Evolutionary conservation across 805 yeast genomes (phyloP), one percentile per base, ranked within the genome.

Genomic region (Kodamaea sagamina): DNA sequence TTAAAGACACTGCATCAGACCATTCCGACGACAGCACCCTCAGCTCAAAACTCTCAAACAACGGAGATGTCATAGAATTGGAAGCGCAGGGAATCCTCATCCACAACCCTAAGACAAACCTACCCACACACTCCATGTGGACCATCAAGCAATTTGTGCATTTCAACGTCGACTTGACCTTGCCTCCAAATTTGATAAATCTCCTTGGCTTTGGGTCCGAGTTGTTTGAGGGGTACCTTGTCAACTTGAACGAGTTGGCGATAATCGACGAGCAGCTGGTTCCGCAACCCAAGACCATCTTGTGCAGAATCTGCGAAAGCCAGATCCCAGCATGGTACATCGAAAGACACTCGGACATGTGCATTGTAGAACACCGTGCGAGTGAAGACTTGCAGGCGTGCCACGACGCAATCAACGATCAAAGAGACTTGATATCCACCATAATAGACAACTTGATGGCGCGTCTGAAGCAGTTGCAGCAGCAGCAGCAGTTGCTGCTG

Each of bases 241-340:
- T 79, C 36, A 72, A 75, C 44, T 68, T 92, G 4, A 78, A 84
- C 18, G 87, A 82, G 26, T 61, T 75, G 31, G 87, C 83, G 6
- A 71, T 83, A 11, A 71, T 81, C 2, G 85, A 84, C 51, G 85
- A 82, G 54, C 72, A 65, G 8, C 70, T 73, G 46, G 73, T 88
- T 0, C 95, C 96, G 0, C 75, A 80, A n/a, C 97, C 96, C 1
- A 82, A 83, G 17, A 75, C 81, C 44, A 89, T 86, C 27, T 67
- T 93, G 24, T 93, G 99, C 62, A 76, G 97, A 37, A 89, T 93
- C 19, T 93, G 99, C 64, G 99, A 93, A 57, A 81, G 82, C 22
- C 77, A 77, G 37, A 82, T 89, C n/a, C 97, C 96, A 3, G 86
- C 89, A 3, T 93, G 99, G 99, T 93, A 95, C 85, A 71, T 93